Base-by-base conservation (phyloP, 768 basidiomycete species). In the Phallus indusiatus region DNA sequence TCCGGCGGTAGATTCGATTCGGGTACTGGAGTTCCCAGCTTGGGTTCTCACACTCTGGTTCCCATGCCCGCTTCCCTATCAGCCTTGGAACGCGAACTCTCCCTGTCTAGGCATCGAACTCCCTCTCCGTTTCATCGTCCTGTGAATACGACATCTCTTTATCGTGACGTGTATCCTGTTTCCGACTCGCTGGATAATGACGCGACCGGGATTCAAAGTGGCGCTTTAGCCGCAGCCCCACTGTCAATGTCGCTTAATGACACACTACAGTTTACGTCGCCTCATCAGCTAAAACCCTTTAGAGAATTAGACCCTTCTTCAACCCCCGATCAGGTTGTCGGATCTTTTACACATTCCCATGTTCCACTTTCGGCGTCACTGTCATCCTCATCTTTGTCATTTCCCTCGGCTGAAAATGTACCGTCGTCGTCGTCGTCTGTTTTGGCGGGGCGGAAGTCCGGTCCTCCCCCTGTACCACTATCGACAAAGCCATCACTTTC, bases 81-180 rank as follows among this genome's bases (percentile, higher is more conserved):
- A 1, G 54, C 69, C 70, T 37, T 65, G 59, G 52, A 71, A 73
- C 61, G 21, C 63, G 75, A 12, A 14, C 18, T 52, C 16, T 47
- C 48, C 28, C 72, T 73, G 17, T 63, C 67, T 11, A 71, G 73
- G 21, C 74, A 73, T 49, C 64, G 68, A 54, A 72, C 53, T 72
- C 73, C 58, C 76, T 71, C 57, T 34, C 50, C 57, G 6, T 56
- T 47, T 63, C 73, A 71, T 21, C 72, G 73, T 46, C 59, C 71
- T 18, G 74, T 76, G n/a, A 72, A 70, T 3, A 72, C 75, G 4
- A 69, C 66, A 28, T 68, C 72, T 33, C 75, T 73, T 8, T 74
- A 70, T 47, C n/a, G 42, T 42, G 74, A 75, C 37, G 55, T 66
- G 28, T 72, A 70, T 36, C 47, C 57, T 52, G 52, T 51, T 18